Evolutionary conservation across 257 asterid genomes (phyloP), one percentile per base, ranked within the genome.

Genomic region (Phtheirospermum japonicum): DNA sequence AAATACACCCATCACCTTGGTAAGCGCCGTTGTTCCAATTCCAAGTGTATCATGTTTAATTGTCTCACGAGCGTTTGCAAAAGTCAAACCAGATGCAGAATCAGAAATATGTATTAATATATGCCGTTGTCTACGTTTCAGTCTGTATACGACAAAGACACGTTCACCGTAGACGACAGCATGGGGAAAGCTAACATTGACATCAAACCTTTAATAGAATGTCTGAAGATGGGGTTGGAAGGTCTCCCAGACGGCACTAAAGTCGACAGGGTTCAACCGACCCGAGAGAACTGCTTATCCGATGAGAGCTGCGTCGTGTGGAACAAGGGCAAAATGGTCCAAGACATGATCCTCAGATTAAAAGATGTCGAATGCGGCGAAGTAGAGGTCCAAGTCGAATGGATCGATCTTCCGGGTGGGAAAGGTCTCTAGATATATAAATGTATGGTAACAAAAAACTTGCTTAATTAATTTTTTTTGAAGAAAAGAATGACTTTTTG

Each of bases 131-230:
- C n/a, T n/a, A 40, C 11, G 40, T 45, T 52, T 43, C 78, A 90
- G 96, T 60, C 57, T 2, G 94, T 90, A 33, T 85, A 72, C 57
- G 97, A 90, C 67, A 82, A 83, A 56, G 97, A 90, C 76, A 90
- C 95, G 6, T 87, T 90, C 77, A 77, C 82, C 4, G 85, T 28
- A 2, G 96, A 90, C 26, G 97, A 90, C 75, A 73, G 73, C 77
- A 85, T 87, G 87, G 97, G 96, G 16, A 73, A 55, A n/a, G 95
- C 96, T 0, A 53, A 74, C 4, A 74, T 90, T 26, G 82, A 81
- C 77, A 73, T 87, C 50, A 75, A 56, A 30, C 74, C 93, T 0
- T 68, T 73, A 50, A 30, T 82, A 13, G 85, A 82, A 8, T 83
- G 92, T 34, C 31, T 83, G 65, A 78, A 59, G 48, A 73, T 77